Base-by-base conservation (phyloP, 495 filamentous ascomycete species). In the Hypoxylon perforatum region DNA sequence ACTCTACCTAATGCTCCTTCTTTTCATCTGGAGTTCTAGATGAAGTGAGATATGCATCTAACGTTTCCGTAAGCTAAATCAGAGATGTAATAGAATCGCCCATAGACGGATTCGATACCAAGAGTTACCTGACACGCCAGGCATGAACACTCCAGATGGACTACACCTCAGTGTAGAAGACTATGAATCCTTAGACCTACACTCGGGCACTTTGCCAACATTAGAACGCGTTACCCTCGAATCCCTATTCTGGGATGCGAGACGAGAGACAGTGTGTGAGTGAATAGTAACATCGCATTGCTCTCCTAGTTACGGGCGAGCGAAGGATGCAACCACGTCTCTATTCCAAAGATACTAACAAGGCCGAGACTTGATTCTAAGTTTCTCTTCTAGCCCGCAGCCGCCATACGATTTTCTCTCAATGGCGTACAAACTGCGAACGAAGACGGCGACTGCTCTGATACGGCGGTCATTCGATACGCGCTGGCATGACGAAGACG, bases 361-460 rank as follows among this genome's bases (percentile, higher is more conserved):
- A 23, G n/a, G 44, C 54, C 28, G 35, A 76, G 72, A 75, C 56
- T 47, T 76, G 35, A 73, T 75, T 21, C 66, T 76, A 53, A 70
- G 70, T 44, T 76, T 76, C 60, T 73, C 73, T 28, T 73, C 73
- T 15, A 71, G 69, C 42, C 73, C 74, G 11, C 72, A 69, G 23
- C 72, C 74, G n/a, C 70, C 73, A 7, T 76, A 70, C 22, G 74
- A 76, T 63, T 76, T 76, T 54, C 68, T 76, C 19, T 76, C 74
- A 7, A 73, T 76, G 70, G 72, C 70, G 8, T 76, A 76, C 53
- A 70, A 62, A 33, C 44, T 76, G 9, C 63, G 63, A 14, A 67
- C 67, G 5, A 65, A 61, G 36, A 72, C 68, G 1, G 48, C 73
- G 1, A 76, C 72, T 1, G 71, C 73, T 28, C 56, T 76, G 1